Evolutionary conservation across 345 rosid species (phyloP).

Genomic region (Microcos paniculata): DNA sequence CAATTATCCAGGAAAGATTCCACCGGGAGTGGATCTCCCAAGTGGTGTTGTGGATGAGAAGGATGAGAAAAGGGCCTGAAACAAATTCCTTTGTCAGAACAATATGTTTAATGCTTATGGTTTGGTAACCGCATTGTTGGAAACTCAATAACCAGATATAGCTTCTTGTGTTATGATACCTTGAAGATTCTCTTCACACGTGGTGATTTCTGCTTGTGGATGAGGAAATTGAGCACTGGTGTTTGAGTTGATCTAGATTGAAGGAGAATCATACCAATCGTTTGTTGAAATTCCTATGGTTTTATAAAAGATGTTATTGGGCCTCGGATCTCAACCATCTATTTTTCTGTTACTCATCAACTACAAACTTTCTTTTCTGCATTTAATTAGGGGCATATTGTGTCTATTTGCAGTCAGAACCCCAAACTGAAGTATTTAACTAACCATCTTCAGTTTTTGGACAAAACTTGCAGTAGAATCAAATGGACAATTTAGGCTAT

Average conservation of each 20-base stretch:
- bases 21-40: conserved; percentile 55
- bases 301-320: background rate
- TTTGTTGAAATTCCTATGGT: background rate
- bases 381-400: background rate
- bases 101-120: background rate
- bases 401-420: background rate
- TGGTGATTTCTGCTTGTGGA: background rate
- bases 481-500: too few relatives aligned
- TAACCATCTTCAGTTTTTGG: background rate
- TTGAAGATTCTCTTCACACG: background rate
- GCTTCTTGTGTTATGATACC: background rate
- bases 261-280: background rate
- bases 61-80: conserved; percentile 23
- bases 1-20: conserved; percentile 84
- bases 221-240: background rate
- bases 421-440: background rate
- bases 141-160: conserved; percentile 1
- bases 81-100: conserved; percentile 18
- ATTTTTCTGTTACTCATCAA: background rate
- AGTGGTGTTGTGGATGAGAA: conserved; percentile 38
- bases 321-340: background rate
- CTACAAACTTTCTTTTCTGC: background rate
- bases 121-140: background rate
- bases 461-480: background rate
- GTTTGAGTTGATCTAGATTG: background rate